Evolutionary conservation across 2,329 filamentous ascomycete species (phyloP).

Genomic region (Truncatella angustata): DNA sequence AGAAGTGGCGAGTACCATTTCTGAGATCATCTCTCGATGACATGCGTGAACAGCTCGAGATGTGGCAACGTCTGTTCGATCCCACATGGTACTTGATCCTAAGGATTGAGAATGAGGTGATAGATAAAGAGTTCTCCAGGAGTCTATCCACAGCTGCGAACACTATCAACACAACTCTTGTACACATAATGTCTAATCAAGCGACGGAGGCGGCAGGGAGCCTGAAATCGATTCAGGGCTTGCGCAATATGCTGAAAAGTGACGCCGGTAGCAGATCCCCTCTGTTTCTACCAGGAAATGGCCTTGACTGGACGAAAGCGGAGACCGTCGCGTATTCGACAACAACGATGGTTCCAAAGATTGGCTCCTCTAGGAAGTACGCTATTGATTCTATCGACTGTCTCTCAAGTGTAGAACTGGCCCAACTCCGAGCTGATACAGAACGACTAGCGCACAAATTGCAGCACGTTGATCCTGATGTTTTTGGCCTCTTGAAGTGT

Average conservation of each 20-base stretch:
- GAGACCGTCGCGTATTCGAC: neutral
- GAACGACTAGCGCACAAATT: neutral
- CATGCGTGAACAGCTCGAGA: neutral
- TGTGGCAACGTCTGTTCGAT: constrained; percentile 1
- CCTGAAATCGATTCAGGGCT: too few relatives aligned
- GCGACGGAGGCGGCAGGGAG: too few relatives aligned
- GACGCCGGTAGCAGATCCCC: too few relatives aligned
- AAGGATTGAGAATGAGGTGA: neutral
- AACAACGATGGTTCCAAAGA: neutral
- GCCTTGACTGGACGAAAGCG: neutral
- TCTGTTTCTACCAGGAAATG: neutral
- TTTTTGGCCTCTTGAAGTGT: neutral
- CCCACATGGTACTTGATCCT: constrained; percentile 6
- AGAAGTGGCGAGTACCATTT: neutral
- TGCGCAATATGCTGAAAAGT: too few relatives aligned
- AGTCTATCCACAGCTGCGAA: too few relatives aligned
- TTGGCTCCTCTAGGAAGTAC: neutral
- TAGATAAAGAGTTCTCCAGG: too few relatives aligned
- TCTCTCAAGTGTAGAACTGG: neutral
- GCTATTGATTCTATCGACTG: neutral
- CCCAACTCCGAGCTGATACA: neutral
- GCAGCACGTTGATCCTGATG: neutral
- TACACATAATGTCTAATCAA: too few relatives aligned
- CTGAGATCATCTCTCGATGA: neutral
- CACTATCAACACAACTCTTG: too few relatives aligned